Conservation (phyloP, 2,329 filamentous ascomycete species). For the Colletotrichum plurivorum region DNA sequence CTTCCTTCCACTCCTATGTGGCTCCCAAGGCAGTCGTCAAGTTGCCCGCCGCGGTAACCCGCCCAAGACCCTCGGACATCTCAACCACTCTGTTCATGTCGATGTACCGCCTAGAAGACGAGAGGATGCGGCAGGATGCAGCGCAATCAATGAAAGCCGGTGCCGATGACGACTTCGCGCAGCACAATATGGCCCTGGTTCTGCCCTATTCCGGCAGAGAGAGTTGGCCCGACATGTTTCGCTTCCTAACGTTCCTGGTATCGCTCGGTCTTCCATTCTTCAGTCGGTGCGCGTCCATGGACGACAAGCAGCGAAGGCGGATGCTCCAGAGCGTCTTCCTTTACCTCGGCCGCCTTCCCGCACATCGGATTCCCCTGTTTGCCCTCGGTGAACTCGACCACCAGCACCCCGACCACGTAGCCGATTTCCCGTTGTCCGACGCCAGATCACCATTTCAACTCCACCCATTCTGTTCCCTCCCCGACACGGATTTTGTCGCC, state of each 20-base stretch:
- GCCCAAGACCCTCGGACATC: background rate
- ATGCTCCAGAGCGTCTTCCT: slow-evolving; percentile 1
- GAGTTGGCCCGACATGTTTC: slow-evolving; percentile 12
- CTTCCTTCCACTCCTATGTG: background rate
- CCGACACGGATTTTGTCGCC: too few species aligned
- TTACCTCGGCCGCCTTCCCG: slow-evolving; percentile 1
- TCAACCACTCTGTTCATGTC: background rate
- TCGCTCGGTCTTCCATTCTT: slow-evolving; percentile 50
- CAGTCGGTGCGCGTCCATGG: slow-evolving; percentile 3
- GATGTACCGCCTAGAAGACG: background rate
- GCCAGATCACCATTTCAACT: background rate
- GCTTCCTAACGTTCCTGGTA: slow-evolving; percentile 41
- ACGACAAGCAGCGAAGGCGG: background rate
- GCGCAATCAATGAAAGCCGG: background rate
- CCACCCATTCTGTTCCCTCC: background rate
- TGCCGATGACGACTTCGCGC: background rate
- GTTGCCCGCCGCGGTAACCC: too few species aligned
- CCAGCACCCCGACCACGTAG: background rate
- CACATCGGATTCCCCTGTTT: background rate
- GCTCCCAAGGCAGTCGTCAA: too few species aligned
- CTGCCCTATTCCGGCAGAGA: background rate
- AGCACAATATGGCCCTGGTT: slow-evolving; percentile 5
- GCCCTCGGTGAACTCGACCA: slow-evolving; percentile 48
- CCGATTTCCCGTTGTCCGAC: background rate
- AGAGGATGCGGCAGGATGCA: background rate